Evolutionary conservation across 176 grass and related monocot species (phyloP), one percentile per base, ranked within the genome.

Genomic region (Aegilops tauschii): DNA sequence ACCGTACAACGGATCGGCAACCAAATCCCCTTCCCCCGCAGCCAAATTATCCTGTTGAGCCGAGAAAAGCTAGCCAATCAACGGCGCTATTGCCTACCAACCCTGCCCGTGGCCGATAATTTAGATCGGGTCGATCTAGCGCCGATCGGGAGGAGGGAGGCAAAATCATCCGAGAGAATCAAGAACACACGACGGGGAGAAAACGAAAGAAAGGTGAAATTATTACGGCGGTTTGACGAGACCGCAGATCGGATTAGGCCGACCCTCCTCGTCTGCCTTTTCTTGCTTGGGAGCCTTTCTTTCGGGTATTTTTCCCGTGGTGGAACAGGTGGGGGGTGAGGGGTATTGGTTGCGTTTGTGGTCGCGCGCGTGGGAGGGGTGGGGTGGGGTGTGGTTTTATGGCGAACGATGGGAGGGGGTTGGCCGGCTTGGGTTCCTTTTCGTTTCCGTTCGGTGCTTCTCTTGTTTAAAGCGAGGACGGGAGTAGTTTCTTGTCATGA

Each of bases 171-270:
- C 5, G 8, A 30, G 16, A 45, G 9, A 82, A 69, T 13, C 42
- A 47, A 10, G 63, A 47, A n/a, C 20, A 44, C 25, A 49, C 39
- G 8, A 65, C 27, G 8, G n/a, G 9, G 40, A 10, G 79, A 8
- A 65, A 32, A 58, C 30, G 39, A 12, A 31, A 21, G 27, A 32
- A 44, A 44, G 40, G 62, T 1, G 40, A 20, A 81, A 81, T 68
- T 69, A 47, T 82, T 82, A 82, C 79, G 64, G 78, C 36, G 79
- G 40, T 52, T 69, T 82, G 79, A 82, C 28, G 79, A 45, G 42
- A 82, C 28, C 29, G 62, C 64, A 82, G 79, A 82, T 69, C 79
- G 79, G 79, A 69, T 42, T 66, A 32, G 28, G 64, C 64, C 63
- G 79, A 68, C 63, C 63, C 79, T 35, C 63, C 30, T 31, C 64